phyloP scores from a whole-genome alignment of 768 basidiomycete species.

The Trametes villosa region DNA sequence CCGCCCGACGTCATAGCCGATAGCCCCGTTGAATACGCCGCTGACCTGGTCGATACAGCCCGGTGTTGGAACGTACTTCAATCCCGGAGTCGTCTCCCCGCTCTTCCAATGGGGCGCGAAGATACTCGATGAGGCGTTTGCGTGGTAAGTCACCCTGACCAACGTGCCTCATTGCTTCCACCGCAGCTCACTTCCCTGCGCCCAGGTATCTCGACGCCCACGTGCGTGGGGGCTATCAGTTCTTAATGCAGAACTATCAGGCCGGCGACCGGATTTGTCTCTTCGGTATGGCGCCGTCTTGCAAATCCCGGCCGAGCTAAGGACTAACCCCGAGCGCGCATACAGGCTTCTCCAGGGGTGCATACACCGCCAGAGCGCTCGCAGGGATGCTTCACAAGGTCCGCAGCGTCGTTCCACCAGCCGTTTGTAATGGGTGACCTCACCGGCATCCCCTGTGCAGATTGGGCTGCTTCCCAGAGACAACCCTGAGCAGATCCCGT shows the following conservation, averaged over 20 bases:
- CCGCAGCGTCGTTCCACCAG: not conserved
- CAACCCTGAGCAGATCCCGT: slow-evolving; percentile 69
- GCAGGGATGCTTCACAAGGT: slow-evolving; percentile 79
- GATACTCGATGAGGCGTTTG: slow-evolving; percentile 68
- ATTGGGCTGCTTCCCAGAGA: slow-evolving; percentile 71
- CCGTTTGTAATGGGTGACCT: not conserved
- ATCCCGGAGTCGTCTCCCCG: slow-evolving; percentile 70
- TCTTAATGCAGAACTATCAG: slow-evolving; percentile 79
- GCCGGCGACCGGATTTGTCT: slow-evolving; percentile 74
- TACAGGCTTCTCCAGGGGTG: slow-evolving; percentile 76
- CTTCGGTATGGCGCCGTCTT: slow-evolving; percentile 51
- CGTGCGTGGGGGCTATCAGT: slow-evolving; percentile 76
- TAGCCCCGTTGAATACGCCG: not conserved
- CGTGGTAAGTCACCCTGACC: slow-evolving; percentile 60
- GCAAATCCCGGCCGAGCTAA: not conserved
- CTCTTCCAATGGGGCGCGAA: slow-evolving; percentile 61
- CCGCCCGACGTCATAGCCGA: too few species aligned
- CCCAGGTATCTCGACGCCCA: slow-evolving; percentile 70
- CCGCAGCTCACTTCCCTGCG: not conserved
- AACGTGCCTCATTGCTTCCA: too few species aligned
- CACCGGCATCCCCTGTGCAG: slow-evolving; percentile 40
- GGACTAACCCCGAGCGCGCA: not conserved
- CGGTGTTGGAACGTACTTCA: slow-evolving; percentile 54
- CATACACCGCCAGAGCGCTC: slow-evolving; percentile 69
- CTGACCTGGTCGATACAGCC: slow-evolving; percentile 35